Conservation (phyloP, 495 filamentous ascomycete genomes). For the Hypoxylon trugodes region DNA sequence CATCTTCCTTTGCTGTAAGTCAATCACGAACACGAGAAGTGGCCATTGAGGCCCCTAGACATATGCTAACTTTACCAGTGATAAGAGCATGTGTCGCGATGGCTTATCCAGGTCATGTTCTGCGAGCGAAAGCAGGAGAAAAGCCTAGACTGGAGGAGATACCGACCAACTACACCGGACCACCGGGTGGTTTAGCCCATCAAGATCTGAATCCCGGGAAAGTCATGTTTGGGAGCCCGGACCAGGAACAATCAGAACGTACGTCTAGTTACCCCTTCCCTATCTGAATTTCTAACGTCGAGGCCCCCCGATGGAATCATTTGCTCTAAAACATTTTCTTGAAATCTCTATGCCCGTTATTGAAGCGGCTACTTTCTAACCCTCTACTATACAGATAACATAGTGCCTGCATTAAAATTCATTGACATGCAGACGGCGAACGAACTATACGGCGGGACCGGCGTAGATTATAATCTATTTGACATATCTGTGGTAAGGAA, state of each 20-base stretch:
- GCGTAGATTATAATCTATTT: background rate
- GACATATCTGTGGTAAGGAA: background rate
- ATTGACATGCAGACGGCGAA: background rate
- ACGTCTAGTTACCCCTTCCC: no score
- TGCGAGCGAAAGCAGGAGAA: background rate
- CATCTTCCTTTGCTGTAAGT: slow-evolving; percentile 22
- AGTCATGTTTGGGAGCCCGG: background rate
- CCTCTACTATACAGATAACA: no score
- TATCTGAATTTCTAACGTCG: no score
- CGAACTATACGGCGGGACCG: background rate
- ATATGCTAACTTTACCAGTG: slow-evolving; percentile 9
- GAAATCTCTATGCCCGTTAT: no score
- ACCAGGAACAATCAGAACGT: background rate
- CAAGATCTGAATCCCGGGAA: background rate
- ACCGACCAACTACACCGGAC: background rate
- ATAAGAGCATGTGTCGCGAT: slow-evolving; percentile 11
- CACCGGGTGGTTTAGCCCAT: background rate
- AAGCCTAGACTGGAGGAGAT: background rate
- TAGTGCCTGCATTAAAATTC: background rate
- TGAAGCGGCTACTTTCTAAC: no score
- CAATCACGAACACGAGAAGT: no score
- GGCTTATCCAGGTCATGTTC: slow-evolving; percentile 1
- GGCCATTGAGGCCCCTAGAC: no score
- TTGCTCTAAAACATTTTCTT: no score
- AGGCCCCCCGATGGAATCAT: no score